Evolutionary conservation across 2,329 filamentous ascomycete genomes (phyloP).

Genomic region (Lasiodiplodia gonubiensis): DNA sequence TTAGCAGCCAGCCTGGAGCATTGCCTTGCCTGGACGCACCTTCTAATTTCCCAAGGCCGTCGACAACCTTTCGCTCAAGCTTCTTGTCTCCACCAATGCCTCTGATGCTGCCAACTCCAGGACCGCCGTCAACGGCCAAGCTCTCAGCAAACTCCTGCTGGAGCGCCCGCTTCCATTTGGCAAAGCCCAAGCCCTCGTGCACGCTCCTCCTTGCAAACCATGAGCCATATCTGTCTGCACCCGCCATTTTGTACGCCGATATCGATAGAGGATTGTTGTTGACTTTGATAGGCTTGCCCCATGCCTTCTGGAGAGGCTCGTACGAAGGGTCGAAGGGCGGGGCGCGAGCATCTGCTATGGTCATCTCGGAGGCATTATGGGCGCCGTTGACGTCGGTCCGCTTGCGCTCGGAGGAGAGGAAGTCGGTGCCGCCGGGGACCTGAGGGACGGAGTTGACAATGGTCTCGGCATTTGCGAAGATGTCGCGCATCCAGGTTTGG

Average conservation of each 20-base stretch:
- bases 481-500: conserved; percentile 45
- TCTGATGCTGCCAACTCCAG: conserved; percentile 76
- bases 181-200: conserved; percentile 78
- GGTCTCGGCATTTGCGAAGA: conserved; percentile 65
- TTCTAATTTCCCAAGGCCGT: conserved; percentile 67
- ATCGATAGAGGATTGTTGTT: conserved; percentile 79
- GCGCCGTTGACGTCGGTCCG: conserved; percentile 62
- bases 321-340: conserved; percentile 59
- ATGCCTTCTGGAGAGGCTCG: conserved; percentile 73
- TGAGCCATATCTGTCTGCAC: conserved; percentile 80
- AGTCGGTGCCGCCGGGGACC: conserved; percentile 53
- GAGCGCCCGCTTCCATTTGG: conserved; percentile 77
- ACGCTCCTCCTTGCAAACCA: conserved; percentile 91
- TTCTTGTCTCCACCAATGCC: conserved; percentile 83
- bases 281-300: conserved; percentile 81
- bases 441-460: conserved; percentile 79
- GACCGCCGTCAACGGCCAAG: conserved; percentile 70
- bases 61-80: conserved; percentile 67
- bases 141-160: conserved; percentile 80
- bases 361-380: conserved; percentile 58
- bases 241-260: conserved; percentile 76
- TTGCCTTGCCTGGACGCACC: conserved; percentile 49
- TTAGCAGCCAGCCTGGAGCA: not conserved
- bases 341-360: conserved; percentile 57
- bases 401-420: conserved; percentile 58